These are phyloP conservation scores for Coleophoma cylindrospora DNA, from an alignment of 2,329 filamentous ascomycete species.

Conservation along the genomic window DNA sequence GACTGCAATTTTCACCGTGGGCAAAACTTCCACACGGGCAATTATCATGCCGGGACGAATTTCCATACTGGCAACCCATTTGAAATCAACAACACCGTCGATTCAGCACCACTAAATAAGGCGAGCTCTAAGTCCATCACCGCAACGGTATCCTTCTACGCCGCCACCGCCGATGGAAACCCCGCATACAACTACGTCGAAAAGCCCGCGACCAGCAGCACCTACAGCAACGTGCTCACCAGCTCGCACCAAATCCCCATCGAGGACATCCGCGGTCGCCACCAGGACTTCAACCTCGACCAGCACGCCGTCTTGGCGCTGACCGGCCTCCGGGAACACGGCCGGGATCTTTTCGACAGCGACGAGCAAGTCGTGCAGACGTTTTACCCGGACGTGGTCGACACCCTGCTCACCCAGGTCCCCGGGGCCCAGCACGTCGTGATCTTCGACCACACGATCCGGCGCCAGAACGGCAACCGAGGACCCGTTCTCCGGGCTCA, in stretches of 20 bases:
- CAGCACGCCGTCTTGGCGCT: not conserved
- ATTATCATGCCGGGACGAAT: not conserved
- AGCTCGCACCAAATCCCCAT: not conserved
- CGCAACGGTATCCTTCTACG: not conserved
- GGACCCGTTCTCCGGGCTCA: slow-evolving; percentile 44
- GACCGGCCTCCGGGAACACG: not conserved
- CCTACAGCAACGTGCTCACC: slow-evolving; percentile 1
- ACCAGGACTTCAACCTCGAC: slow-evolving; percentile 2
- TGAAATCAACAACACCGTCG: not conserved
- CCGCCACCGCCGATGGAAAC: not conserved
- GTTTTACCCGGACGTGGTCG: slow-evolving; percentile 2
- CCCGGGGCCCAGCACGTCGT: slow-evolving; percentile 46
- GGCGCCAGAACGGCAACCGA: slow-evolving; percentile 27
- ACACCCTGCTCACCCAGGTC: not conserved
- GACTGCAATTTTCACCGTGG: not conserved
- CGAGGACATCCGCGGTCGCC: slow-evolving; percentile 1
- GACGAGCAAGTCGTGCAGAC: not conserved
- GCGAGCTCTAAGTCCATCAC: not conserved
- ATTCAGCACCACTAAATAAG: not conserved
- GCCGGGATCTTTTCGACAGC: not conserved
- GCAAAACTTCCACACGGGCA: not conserved
- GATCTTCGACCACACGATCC: slow-evolving; percentile 59
- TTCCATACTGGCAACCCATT: not conserved
- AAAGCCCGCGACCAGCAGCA: not conserved
- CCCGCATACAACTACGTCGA: slow-evolving; percentile 2